Evolutionary conservation across 1,284 basidiomycete species (phyloP).

Genomic region (Cystobasidiaceae sp.): DNA sequence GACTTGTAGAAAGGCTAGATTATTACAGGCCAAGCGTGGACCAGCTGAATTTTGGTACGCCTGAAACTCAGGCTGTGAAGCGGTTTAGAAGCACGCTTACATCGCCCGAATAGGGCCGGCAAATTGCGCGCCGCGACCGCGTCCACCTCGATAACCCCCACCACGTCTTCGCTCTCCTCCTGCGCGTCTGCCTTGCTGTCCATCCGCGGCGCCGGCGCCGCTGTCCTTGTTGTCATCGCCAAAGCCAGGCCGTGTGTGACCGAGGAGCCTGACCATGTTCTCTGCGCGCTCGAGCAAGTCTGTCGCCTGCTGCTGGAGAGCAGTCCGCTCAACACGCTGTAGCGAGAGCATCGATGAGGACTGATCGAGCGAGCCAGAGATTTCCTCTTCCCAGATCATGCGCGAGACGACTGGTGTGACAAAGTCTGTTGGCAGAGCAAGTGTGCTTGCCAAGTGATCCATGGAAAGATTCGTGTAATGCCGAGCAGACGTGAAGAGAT

Average conservation of each 20-base stretch:
- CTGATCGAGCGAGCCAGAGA: conserved; percentile 88
- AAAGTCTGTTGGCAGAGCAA: conserved; percentile 69
- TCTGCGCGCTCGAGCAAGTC: conserved; percentile 31
- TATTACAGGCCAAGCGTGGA: background rate
- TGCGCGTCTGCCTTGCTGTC: conserved; percentile 1
- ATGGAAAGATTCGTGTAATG: conserved; percentile 90
- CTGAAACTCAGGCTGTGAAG: background rate
- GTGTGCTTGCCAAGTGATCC: conserved; percentile 76
- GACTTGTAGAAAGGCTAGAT: too few relatives aligned
- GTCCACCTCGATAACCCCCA: conserved; percentile 10
- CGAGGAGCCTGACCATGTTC: conserved; percentile 29
- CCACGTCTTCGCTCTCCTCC: conserved; percentile 21
- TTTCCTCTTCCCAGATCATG: conserved; percentile 99
- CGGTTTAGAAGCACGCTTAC: conserved; percentile 2
- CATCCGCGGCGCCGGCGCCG: conserved; percentile 3
- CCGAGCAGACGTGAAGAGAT: conserved; percentile 95
- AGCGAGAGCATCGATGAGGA: conserved; percentile 80
- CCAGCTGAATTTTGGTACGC: background rate
- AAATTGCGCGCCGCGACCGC: conserved; percentile 17
- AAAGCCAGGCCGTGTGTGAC: conserved; percentile 23
- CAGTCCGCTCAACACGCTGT: conserved; percentile 52
- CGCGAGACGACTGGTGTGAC: conserved; percentile 91
- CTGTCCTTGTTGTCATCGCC: conserved; percentile 19
- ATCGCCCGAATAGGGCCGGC: conserved; percentile 26
- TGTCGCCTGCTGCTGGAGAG: conserved; percentile 32